Conservation (phyloP, 306 rosid species). For the Quercus bicolor region DNA sequence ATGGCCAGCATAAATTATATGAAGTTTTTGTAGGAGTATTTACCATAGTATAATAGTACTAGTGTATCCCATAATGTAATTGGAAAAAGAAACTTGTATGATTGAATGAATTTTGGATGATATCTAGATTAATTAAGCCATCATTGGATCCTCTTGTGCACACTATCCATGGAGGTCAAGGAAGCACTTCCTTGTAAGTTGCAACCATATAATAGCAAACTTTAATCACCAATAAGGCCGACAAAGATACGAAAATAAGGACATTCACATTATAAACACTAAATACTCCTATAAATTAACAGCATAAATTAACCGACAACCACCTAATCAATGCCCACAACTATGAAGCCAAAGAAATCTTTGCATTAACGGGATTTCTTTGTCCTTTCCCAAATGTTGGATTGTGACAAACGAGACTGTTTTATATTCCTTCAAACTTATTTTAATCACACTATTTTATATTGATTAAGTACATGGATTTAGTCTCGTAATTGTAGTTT, state of each 20-base stretch:
- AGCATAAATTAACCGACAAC: slow-evolving; percentile 1
- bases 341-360: slow-evolving; percentile 1
- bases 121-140: not conserved
- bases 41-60: too few relatives aligned
- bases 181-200: not conserved
- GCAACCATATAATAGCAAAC: not conserved
- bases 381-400: slow-evolving; percentile 16
- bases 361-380: slow-evolving; percentile 10
- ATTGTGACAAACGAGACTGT: not conserved
- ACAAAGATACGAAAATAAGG: slow-evolving; percentile 8
- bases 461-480: not conserved
- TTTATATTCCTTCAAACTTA: not conserved
- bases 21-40: too few relatives aligned
- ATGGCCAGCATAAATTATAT: too few relatives aligned
- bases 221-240: not conserved
- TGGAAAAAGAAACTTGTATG: too few relatives aligned
- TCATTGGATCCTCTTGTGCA: slow-evolving; percentile 29
- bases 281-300: not conserved
- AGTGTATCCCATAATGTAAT: too few relatives aligned
- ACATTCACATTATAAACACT: not conserved
- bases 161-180: not conserved
- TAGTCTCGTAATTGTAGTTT: slow-evolving; percentile 10
- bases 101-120: too few relatives aligned
- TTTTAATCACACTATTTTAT: not conserved
- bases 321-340: slow-evolving; percentile 6